Evolutionary conservation across 1,139 yeast species (phyloP), one percentile per base, ranked within the genome.

Genomic region (Meyerozyma sp.): DNA sequence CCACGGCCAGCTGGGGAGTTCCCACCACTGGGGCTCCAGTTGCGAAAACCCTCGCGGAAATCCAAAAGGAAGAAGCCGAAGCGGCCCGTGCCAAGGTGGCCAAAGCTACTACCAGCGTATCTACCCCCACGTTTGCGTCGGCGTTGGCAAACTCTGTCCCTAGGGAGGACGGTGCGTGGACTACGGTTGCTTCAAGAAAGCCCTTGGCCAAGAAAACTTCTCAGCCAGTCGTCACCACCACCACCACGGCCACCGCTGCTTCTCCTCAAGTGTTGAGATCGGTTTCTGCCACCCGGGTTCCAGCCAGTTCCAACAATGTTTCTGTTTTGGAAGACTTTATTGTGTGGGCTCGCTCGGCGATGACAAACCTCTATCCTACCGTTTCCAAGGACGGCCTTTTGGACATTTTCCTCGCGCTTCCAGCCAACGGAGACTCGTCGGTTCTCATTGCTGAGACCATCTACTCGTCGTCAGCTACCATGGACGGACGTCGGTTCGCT

Each of bases 401-500:
- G 46, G 84, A 87, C 47, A 84, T 93, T 62, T 76, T 93, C 55
- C 70, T 90, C 46, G 82, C 91, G 43, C 75, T 93, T 50, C 97
- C 98, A 32, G 66, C 79, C 14, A 62, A 59, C 35, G 55, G 73
- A 6, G 96, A 90, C 53, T 81, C 95, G 1, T 73, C 77, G 40
- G 95, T 84, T 60, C 87, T 93, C 59, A 90, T 93, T 58, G 84
- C 96, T 3, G 98, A 93, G 61, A 88, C 97, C 11, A 82, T 93
- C 48, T 91, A 90, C 65, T 82, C 94, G 41, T 87, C 93, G 52
- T 87, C 96, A 26, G 79, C 94, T 2, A 85, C 94, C 2, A 83
- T 93, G 88, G 97, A 93, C 61, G 98, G 98, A 20, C 82, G 96
- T 60, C 77, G 96, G 50, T 93, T 91, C 70, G 95, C 98, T 1